Evolutionary conservation across 2,329 filamentous ascomycete genomes (phyloP), one percentile per base, ranked within the genome.

Genomic region (Emergomyces africanus): DNA sequence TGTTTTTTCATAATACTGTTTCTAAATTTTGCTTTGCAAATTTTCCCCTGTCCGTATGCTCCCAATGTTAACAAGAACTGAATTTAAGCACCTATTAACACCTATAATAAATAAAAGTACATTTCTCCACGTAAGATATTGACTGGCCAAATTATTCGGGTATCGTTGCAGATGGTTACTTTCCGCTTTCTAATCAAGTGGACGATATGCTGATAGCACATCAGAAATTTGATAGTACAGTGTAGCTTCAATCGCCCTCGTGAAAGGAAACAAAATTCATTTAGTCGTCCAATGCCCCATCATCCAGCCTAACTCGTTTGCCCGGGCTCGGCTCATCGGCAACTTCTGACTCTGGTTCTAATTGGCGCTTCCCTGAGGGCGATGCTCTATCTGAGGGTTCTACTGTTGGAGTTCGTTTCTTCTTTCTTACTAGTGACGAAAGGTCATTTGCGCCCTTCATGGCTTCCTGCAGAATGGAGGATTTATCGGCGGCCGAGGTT

Each of bases 401-500:
- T 44, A 54, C 23, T 42, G 63, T 62, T 56, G 57, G 57, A 23
- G 59, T 57, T n/a, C 66, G 66, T 60, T 75, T 73, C 71, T 82
- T 81, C 67, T 77, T 81, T 61, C 81, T 81, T 5, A 86, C 79
- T 56, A 86, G 70, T 1, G 79, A 76, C 18, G 77, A 81, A 5
- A 86, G 72, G 67, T 86, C 83, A 54, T 80, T 85, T 6, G 83
- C 83, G 15, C 71, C 72, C 64, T 78, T 77, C 1, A 78, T 79
- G 12, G 77, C 81, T 62, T 83, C 78, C 25, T 80, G 50, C 28
- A 85, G 71, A 56, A 76, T 74, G 20, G 77, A 77, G 62, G 79
- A 76, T 65, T 83, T 78, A 53, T 80, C 77, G 2, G 73, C 74
- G 35, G 78, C 71, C 3, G 81, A 77, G 23, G 12, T n/a, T 57